phyloP scores from a whole-genome alignment of 2,329 filamentous ascomycete species.

The Graphilbum sp. region DNA sequence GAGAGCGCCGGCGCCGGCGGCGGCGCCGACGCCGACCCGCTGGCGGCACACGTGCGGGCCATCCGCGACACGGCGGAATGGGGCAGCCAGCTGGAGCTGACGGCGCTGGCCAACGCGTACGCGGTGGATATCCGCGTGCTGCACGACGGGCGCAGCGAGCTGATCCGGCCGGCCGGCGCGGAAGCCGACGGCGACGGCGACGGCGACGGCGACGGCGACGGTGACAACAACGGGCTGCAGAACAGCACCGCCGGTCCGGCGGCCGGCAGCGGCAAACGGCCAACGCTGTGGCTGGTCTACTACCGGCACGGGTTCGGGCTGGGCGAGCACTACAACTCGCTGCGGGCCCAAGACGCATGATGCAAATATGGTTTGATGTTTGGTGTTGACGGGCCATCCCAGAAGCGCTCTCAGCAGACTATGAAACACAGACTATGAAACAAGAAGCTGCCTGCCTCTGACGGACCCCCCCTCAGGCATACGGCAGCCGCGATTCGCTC shows the following conservation, averaged over 20 bases:
- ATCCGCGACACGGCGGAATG: constrained; percentile 84
- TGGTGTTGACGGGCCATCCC: too few relatives aligned
- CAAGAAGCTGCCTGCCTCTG: too few relatives aligned
- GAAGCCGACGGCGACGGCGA: too few relatives aligned
- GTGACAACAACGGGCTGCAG: too few relatives aligned
- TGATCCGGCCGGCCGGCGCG: constrained; percentile 40
- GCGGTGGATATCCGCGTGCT: constrained; percentile 68
- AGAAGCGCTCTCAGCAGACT: too few relatives aligned
- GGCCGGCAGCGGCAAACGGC: constrained; percentile 14
- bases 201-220: too few relatives aligned
- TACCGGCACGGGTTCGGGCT: constrained; percentile 88
- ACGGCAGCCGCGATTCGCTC: constrained; percentile 24
- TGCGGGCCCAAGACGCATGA: constrained; percentile 37
- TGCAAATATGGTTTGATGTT: too few relatives aligned
- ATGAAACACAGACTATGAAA: too few relatives aligned
- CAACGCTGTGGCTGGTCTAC: constrained; percentile 79
- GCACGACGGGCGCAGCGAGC: constrained; percentile 68
- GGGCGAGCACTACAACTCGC: constrained; percentile 93
- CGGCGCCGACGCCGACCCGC: constrained; percentile 51
- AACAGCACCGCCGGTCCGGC: too few relatives aligned
- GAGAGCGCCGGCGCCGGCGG: too few relatives aligned
- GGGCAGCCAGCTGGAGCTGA: constrained; percentile 84
- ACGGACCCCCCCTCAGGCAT: too few relatives aligned
- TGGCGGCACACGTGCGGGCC: constrained; percentile 56
- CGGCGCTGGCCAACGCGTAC: constrained; percentile 69